Evolutionary conservation across 2,329 filamentous ascomycete species (phyloP), one percentile per base, ranked within the genome.

Genomic region (Cladophialophora carrionii): DNA sequence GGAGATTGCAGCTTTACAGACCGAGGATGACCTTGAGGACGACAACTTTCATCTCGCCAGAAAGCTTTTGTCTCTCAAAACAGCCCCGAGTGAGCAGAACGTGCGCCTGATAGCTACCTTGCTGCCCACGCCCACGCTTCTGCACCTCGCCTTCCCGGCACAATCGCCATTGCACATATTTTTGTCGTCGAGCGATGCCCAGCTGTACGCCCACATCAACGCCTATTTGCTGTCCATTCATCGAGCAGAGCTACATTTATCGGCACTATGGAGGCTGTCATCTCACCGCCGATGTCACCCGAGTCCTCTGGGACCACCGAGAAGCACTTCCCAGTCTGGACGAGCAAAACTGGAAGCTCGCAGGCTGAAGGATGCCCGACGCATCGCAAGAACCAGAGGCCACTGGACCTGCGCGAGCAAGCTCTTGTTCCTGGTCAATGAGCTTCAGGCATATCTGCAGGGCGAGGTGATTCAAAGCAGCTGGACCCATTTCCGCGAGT

Each of bases 341-440:
- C 82, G 85, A 64, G 82, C 83, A 20, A 84, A 85, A 66, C 83
- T 91, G 17, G 80, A 80, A 29, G 79, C 85, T 24, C 83, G 90
- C 10, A 85, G 92, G 31, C 79, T 85, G 70, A 85, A 90, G 57
- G 85, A 88, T 70, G 86, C 86, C 29, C 74, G 80, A 17, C 84
- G 94, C 20, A 83, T 85, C 4, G 82, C 83, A 37, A 84, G 85
- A 0, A 90, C 96, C 83, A 87, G 95, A 17, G 89, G 88, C 68
- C 85, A 94, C 0, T 99, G 95, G 95, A 94, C 92, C 0, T 96
- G 91, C 0, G 89, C 90, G 71, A 92, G 90, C 73, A 90, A 92
- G 2, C 89, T 91, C 1, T 86, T 96, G 3, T 97, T 96, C 78
- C 90, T 98, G 71, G 82, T 98, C 3, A 91, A 90, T 0, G 93